A percentile compares a stretch with the other conserved stretches of the same genome.
Conservation (phyloP, 176 grass and related monocot genomes). For the Hsuehochloa calcarea region DNA sequence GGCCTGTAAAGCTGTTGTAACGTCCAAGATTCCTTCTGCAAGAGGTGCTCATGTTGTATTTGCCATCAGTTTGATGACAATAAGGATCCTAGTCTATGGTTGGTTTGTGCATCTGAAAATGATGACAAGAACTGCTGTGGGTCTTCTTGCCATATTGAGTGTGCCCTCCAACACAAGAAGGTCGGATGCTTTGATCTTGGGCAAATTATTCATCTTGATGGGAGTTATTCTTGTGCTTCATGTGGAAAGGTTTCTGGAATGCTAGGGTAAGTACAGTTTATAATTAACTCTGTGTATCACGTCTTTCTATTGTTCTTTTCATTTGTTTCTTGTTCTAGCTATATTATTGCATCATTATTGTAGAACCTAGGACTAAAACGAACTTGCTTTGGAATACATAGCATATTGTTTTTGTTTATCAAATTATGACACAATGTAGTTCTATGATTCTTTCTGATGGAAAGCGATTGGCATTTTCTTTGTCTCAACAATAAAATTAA, state of each 20-base stretch:
- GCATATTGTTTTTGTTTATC: background rate
- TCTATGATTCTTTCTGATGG: background rate
- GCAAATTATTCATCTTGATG: slow-evolving; percentile 79
- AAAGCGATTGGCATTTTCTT: background rate
- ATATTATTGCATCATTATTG: background rate
- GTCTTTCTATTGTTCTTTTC: background rate
- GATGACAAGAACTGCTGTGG: slow-evolving; percentile 80
- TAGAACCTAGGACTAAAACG: background rate
- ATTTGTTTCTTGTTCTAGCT: slow-evolving; percentile 8
- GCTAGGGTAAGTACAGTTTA: slow-evolving; percentile 60
- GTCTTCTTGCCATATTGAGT: slow-evolving; percentile 96
- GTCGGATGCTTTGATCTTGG: slow-evolving; percentile 74
- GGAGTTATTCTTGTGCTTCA: slow-evolving; percentile 86
- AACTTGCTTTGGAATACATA: slow-evolving; percentile 1
- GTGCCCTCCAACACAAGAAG: slow-evolving; percentile 66
- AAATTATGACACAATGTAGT: slow-evolving; percentile 8
- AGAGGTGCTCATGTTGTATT: slow-evolving; percentile 97
- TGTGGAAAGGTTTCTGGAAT: slow-evolving; percentile 96
- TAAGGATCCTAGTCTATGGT: slow-evolving; percentile 96
- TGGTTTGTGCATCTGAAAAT: slow-evolving; percentile 87
- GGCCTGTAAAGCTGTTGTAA: slow-evolving; percentile 84
- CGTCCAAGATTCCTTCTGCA: slow-evolving; percentile 85
- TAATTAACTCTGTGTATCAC: background rate
- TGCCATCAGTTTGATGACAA: slow-evolving; percentile 98
- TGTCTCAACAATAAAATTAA: background rate